Evolutionary conservation across 805 yeast species (phyloP), one percentile per base, ranked within the genome.

Genomic region (Saturnispora bothae): DNA sequence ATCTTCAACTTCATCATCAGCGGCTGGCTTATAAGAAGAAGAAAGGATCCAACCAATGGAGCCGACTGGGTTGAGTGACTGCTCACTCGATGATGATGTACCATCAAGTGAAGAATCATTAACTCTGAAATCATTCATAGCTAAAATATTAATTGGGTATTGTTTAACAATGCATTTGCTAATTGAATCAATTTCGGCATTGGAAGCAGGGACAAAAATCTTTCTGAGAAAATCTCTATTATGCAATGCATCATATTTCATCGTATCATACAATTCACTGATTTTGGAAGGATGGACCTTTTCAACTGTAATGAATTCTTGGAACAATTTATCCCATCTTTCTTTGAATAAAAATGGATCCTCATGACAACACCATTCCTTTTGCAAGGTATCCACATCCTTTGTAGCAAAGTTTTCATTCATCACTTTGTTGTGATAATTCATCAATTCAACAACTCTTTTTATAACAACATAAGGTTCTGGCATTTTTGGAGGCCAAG

Each of bases 401-500:
- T 75, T 73, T 36, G 74, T 65, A 29, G 66, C 69, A 50, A 79
- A 85, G 53, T 88, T 88, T 59, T 78, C 72, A 39, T 77, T 79
- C 94, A 92, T 77, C 37, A 92, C 75, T 48, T 69, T 72, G 28
- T 77, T 77, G 56, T 92, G 96, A 60, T 81, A 86, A 57, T 78
- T 85, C 97, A 92, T 89, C 52, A 92, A 67, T 51, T 86, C 96
- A 30, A 92, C 95, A 20, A 92, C 98, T 45, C 96, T 68, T 53
- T 85, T 83, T 50, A 94, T 83, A 13, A 92, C 98, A 34, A 78
- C 75, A 53, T 85, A 89, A 2, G 99, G 99, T 54, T 92, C 94
- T 0, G 98, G 97, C 83, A 92, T 86, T 55, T 85, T 85, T 15
- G 92, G 83, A 1, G 99, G 98, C 99, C 99, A 92, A 0, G 98